These are phyloP conservation scores for Cochlearia excelsa DNA, from an alignment of 345 rosid genomes.

Conservation along the genomic window DNA sequence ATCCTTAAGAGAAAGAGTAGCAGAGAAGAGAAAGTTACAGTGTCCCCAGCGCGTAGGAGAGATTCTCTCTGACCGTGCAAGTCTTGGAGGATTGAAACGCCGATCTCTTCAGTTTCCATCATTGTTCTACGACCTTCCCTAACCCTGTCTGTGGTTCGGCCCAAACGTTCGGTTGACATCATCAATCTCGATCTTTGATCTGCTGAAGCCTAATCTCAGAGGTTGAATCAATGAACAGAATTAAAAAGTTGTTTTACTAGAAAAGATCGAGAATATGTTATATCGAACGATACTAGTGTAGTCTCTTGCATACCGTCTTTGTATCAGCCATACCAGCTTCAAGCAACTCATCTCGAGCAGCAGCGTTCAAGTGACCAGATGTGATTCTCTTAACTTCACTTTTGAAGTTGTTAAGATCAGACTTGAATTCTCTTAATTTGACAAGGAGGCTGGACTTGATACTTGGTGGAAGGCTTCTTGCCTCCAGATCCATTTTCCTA, in stretches of 20 bases:
- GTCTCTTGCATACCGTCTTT: constrained; percentile 45
- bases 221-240: background rate
- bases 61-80: constrained; percentile 85
- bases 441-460: constrained; percentile 66
- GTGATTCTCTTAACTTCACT: constrained; percentile 62
- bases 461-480: constrained; percentile 70
- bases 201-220: constrained; percentile 62
- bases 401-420: constrained; percentile 82
- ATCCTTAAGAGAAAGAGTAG: background rate
- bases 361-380: constrained; percentile 47
- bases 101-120: constrained; percentile 98
- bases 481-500: constrained; percentile 89
- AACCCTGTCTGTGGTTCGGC: constrained; percentile 61
- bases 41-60: constrained; percentile 68
- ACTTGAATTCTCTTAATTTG: constrained; percentile 78
- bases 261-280: constrained; percentile 1
- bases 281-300: background rate
- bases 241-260: background rate
- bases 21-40: constrained; percentile 40
- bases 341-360: constrained; percentile 68
- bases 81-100: constrained; percentile 96
- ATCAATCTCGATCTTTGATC: constrained; percentile 86
- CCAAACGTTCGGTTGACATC: constrained; percentile 76
- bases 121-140: constrained; percentile 87
- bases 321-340: constrained; percentile 82